Evolutionary conservation across 2,329 filamentous ascomycete species (phyloP), one percentile per base, ranked within the genome.

Genomic region (Tolypocladium inflatum): DNA sequence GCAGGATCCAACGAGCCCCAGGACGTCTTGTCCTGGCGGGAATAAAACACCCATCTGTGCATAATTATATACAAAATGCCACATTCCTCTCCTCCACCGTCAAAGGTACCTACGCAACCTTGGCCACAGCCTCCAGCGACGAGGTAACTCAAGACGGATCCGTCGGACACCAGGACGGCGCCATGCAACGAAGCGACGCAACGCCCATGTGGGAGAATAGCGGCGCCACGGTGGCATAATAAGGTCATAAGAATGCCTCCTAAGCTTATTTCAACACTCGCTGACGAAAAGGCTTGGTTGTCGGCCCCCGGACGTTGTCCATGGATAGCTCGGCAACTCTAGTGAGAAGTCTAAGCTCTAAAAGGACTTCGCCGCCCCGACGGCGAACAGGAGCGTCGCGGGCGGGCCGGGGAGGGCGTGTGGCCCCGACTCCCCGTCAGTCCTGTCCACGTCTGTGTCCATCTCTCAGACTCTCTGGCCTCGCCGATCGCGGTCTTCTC

Each of bases 201-300:
- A 33, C 13, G 26, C 48, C 48, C 48, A 13, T 35, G 30, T 33
- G 45, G 45, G 30, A 15, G 17, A 51, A 51, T 19, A 4, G 30
- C 9, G 26, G 26, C 35, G 23, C 26, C 15, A 41, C 21, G 41
- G 45, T 54, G 56, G 55, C 56, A 56, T 38, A 58, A 52, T 56
- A 57, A 58, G 55, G 54, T 58, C 19, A 55, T 53, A 58, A 57
- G 56, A 51, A 51, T 56, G 26, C 42, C 33, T 58, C 58, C 59
- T 63, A 63, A 63, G 61, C 61, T 63, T 63, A 59, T 59, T 59
- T 62, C 26, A 48, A 54, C 13, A 51, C 35, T 39, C 45, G 55
- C 54, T 61, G 53, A 57, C 55, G 57, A 59, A 55, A 51, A 55
- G 62, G 45, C 56, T 60, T 50, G 61, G 58, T 19, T 57, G 61